Conservation (phyloP, 2,329 filamentous ascomycete species). For the Hypoxylon sp. region DNA sequence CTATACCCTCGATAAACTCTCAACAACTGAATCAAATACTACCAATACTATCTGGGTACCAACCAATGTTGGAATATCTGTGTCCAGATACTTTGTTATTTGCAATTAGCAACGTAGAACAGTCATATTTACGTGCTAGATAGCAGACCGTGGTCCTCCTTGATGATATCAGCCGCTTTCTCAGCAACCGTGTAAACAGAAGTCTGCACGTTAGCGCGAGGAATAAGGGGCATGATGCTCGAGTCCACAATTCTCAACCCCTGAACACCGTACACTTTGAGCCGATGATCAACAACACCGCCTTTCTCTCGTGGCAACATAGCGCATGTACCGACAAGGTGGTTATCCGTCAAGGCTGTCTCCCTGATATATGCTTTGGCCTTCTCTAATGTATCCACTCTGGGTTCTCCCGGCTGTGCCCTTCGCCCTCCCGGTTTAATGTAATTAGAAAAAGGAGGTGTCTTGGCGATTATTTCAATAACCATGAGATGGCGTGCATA, state of each 20-base stretch:
- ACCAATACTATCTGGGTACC: neutral
- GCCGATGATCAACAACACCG: constrained; percentile 22
- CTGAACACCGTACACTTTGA: constrained; percentile 31
- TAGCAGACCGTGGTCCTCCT: constrained; percentile 5
- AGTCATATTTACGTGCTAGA: neutral
- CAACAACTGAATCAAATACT: too few relatives aligned
- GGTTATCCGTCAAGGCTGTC: constrained; percentile 20
- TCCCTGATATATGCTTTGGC: constrained; percentile 42
- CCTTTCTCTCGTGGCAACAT: constrained; percentile 34
- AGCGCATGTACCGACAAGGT: constrained; percentile 30
- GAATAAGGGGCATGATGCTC: constrained; percentile 28
- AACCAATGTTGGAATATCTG: neutral
- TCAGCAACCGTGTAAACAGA: constrained; percentile 28
- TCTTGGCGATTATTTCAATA: constrained; percentile 53
- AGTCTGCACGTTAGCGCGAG: constrained; percentile 21
- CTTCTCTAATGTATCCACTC: constrained; percentile 43
- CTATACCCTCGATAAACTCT: too few relatives aligned
- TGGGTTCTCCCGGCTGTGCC: constrained; percentile 43
- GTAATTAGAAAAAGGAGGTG: constrained; percentile 52
- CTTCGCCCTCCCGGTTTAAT: constrained; percentile 52
- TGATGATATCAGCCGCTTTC: constrained; percentile 27
- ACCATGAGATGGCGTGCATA: constrained; percentile 56
- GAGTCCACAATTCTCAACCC: constrained; percentile 27
- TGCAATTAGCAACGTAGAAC: neutral
- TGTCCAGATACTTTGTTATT: neutral